phyloP scores from a whole-genome alignment of 257 asterid species.

The Solanum rostratum region DNA sequence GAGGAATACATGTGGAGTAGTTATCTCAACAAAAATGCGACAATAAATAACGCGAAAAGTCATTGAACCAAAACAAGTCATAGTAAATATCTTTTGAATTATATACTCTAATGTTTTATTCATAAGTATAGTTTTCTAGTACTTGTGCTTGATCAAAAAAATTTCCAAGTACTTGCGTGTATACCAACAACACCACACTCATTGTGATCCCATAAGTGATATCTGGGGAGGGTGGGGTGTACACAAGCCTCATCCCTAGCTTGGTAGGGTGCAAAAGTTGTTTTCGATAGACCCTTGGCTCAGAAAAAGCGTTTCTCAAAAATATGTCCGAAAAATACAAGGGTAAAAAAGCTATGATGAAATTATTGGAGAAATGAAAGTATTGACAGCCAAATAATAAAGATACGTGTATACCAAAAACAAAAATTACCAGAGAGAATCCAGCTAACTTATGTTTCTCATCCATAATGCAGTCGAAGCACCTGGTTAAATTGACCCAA shows the following conservation, averaged over 20 bases:
- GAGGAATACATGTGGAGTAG: neutral
- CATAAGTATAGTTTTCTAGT: neutral
- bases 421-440: neutral
- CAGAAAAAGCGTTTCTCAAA: neutral
- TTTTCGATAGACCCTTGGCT: neutral
- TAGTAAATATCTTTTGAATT: neutral
- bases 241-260: neutral
- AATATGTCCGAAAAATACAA: neutral
- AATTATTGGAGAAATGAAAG: neutral
- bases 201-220: neutral
- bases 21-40: neutral
- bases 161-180: neutral
- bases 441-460: neutral
- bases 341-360: neutral
- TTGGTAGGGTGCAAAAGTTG: neutral
- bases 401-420: neutral
- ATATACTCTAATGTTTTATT: neutral
- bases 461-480: neutral
- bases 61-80: neutral
- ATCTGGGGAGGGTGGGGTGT: neutral
- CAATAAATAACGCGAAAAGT: neutral
- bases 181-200: neutral
- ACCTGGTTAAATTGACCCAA: neutral
- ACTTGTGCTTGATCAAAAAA: neutral
- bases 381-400: neutral